phyloP scores from a whole-genome alignment of 192 early-diverging fungal genomes.

The Gryganskiella cystojenkinii region DNA sequence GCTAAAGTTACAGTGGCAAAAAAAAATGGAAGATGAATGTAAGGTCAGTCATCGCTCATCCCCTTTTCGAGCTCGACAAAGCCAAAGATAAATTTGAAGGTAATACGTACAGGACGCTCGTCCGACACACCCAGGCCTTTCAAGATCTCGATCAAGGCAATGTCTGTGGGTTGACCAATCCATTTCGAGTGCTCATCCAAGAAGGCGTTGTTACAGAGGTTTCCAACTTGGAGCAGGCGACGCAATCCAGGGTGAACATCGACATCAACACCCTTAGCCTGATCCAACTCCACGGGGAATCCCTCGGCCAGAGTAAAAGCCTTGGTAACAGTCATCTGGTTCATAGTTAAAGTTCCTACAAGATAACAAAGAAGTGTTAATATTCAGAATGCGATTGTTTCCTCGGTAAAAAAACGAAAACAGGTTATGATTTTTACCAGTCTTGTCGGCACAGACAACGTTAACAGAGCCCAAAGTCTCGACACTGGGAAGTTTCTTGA shows the following conservation, averaged over 20 bases:
- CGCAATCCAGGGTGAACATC: conserved; percentile 44
- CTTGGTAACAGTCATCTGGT: conserved; percentile 93
- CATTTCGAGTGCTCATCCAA: conserved; percentile 77
- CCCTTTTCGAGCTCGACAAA: background rate
- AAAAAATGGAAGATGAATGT: background rate
- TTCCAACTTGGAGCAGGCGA: conserved; percentile 70
- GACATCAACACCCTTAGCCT: conserved; percentile 46
- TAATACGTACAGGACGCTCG: conserved; percentile 73
- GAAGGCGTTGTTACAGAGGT: conserved; percentile 92
- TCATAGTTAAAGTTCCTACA: conserved; percentile 89
- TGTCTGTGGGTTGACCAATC: conserved; percentile 95
- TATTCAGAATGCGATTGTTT: background rate
- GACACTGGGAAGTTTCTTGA: conserved; percentile 95
- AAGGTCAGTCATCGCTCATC: too few species aligned
- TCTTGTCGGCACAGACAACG: conserved; percentile 97
- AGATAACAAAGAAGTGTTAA: background rate
- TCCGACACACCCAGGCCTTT: conserved; percentile 70
- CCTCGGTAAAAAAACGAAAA: background rate
- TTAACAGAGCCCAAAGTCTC: conserved; percentile 95
- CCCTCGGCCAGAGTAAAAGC: conserved; percentile 73
- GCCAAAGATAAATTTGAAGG: background rate
- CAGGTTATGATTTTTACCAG: conserved; percentile 56
- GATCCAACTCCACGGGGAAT: conserved; percentile 60
- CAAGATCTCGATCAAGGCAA: conserved; percentile 85
- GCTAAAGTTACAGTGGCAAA: conserved; percentile 28